Evolutionary conservation across 2,329 filamentous ascomycete species (phyloP), one percentile per base, ranked within the genome.

Genomic region (Cladosporium sp.): DNA sequence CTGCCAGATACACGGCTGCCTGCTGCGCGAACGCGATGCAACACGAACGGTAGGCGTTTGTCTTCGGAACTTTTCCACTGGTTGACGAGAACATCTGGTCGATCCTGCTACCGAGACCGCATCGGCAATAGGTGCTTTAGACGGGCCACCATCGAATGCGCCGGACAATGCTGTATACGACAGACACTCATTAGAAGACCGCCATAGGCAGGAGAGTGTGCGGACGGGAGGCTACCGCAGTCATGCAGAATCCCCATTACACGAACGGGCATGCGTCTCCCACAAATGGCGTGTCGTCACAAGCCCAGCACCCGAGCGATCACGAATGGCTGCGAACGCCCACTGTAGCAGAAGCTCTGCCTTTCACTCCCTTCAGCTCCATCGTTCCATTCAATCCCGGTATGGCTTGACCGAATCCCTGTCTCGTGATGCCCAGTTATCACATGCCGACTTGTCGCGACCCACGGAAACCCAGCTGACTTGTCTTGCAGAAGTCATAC

Each of bases 321-420:
- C 52, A 55, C 28, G 20, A 24, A 25, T 55, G 52, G 52, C 13
- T 47, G 17, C 39, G 28, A 25, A 71, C 78, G 39, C 76, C 78
- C 10, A 80, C 77, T 3, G 81, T 94, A 12, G 82, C 87, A 57
- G 88, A 94, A 68, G 89, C 89, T 28, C 78, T 94, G 45, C 88
- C 89, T n/a, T 92, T 86, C 73, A 90, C 89, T 52, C 90, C 90
- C 22, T 87, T 93, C 70, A 89, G 87, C 49, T 91, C 89, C 3
- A 87, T 92, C 49, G 81, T 90, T 53, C 89, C 90, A 2, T 90
- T 93, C 72, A 84, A 88, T 71, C 83, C 88, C 64, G 85, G 90
- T 91, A 74, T 17, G 52, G 13, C 13, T 19, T 13, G 2, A 1
- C 15, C n/a, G 15, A 19, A 12, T 25, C 34, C 22, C 40, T 37